These are phyloP conservation scores for Gynandropsis gynandra DNA, from an alignment of 345 rosid genomes.

Conservation along the genomic window DNA sequence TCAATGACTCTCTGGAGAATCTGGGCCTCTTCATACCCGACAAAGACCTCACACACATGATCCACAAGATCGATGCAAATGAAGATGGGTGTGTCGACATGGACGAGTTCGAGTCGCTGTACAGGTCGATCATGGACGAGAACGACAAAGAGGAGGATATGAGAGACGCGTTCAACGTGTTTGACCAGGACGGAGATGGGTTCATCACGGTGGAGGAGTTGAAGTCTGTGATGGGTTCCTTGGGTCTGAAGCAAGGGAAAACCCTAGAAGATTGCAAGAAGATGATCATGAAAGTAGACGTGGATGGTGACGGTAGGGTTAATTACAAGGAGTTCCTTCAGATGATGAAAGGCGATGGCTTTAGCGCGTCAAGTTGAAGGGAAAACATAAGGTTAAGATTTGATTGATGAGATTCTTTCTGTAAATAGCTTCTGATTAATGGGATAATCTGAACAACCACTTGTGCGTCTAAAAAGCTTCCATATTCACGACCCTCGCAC, in stretches of 20 bases:
- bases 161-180: slow-evolving; percentile 32
- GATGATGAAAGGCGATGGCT: slow-evolving; percentile 29
- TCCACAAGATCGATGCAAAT: slow-evolving; percentile 28
- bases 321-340: slow-evolving; percentile 30
- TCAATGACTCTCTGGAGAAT: slow-evolving; percentile 29
- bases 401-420: not conserved
- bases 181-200: slow-evolving; percentile 35
- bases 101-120: slow-evolving; percentile 30
- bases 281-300: slow-evolving; percentile 31
- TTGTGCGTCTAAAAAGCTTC: too few species aligned
- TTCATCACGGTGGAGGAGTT: slow-evolving; percentile 31
- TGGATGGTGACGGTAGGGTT: slow-evolving; percentile 35
- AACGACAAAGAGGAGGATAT: slow-evolving; percentile 27
- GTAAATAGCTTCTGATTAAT: slow-evolving; percentile 4
- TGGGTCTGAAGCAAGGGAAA: slow-evolving; percentile 33
- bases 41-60: slow-evolving; percentile 28
- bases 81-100: slow-evolving; percentile 34
- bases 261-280: slow-evolving; percentile 25
- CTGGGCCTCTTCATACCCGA: slow-evolving; percentile 31
- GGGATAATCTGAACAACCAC: too few species aligned
- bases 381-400: too few species aligned
- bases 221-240: slow-evolving; percentile 28
- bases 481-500: too few species aligned
- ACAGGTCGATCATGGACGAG: slow-evolving; percentile 21
- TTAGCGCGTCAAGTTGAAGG: slow-evolving; percentile 1